Evolutionary conservation across 192 early-diverging fungal species (phyloP).

Genomic region (Backusella parvicylindrica): DNA sequence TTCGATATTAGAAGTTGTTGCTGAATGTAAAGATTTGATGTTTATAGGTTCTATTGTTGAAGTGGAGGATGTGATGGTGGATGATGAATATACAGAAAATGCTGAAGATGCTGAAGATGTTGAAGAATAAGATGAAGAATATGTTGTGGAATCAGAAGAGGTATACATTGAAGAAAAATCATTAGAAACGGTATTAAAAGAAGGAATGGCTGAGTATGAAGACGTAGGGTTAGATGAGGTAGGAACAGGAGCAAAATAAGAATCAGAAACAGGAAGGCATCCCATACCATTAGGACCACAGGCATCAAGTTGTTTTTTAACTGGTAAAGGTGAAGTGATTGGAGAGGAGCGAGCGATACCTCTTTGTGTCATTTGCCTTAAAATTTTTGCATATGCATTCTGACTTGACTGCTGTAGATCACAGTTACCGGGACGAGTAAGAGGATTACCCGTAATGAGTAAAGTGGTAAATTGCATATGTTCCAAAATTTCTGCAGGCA

Average conservation of each 20-base stretch:
- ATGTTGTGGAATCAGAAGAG: neutral
- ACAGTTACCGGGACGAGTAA: conserved; percentile 39
- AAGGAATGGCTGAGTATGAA: neutral
- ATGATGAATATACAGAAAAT: neutral
- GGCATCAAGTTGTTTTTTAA: neutral
- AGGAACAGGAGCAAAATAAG: neutral
- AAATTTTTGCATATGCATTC: conserved; percentile 16
- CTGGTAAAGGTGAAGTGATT: neutral
- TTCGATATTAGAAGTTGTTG: neutral
- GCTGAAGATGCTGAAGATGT: neutral
- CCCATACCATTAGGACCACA: conserved; percentile 27
- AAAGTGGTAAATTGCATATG: conserved; percentile 40
- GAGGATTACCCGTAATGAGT: conserved; percentile 48
- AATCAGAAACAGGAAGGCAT: neutral
- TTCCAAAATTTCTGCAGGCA: conserved; percentile 31
- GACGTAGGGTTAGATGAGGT: neutral
- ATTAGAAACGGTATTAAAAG: neutral
- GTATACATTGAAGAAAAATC: neutral
- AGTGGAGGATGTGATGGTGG: neutral
- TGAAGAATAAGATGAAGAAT: neutral
- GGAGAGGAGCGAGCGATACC: conserved; percentile 9
- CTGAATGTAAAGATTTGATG: neutral
- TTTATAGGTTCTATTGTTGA: neutral
- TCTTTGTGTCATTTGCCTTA: conserved; percentile 23
- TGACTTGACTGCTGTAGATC: conserved; percentile 5